These are phyloP conservation scores for Curvularia sp. DNA, from an alignment of 2,329 filamentous ascomycete genomes.

Conservation along the genomic window DNA sequence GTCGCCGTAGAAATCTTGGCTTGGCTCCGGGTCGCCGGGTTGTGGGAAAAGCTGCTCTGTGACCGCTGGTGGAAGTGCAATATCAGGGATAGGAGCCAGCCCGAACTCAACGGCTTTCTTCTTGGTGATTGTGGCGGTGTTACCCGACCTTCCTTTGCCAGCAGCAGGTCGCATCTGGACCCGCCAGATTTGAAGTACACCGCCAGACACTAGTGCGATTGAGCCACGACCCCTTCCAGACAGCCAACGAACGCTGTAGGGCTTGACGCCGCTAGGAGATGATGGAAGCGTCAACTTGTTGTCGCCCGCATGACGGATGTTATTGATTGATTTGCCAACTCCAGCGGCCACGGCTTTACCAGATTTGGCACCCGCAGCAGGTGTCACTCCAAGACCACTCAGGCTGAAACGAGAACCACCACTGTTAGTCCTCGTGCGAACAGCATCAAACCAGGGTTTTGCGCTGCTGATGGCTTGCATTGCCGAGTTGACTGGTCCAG, in stretches of 20 bases:
- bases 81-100: conserved; percentile 68
- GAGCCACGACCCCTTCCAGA: conserved; percentile 67
- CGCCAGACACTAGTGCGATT: conserved; percentile 70
- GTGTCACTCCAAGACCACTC: conserved; percentile 50
- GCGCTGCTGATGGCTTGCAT: conserved; percentile 55
- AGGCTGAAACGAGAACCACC: conserved; percentile 46
- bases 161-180: conserved; percentile 59
- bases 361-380: conserved; percentile 64
- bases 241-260: conserved; percentile 70
- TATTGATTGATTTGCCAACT: conserved; percentile 74
- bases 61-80: conserved; percentile 49
- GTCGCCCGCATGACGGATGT: conserved; percentile 75
- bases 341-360: conserved; percentile 75
- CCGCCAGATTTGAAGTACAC: conserved; percentile 70
- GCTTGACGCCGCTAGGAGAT: conserved; percentile 60
- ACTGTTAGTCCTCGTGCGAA: conserved; percentile 45
- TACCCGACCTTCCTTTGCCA: conserved; percentile 49
- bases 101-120: conserved; percentile 71
- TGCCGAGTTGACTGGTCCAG: conserved; percentile 48
- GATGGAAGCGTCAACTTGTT: conserved; percentile 74
- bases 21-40: conserved; percentile 33
- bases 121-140: conserved; percentile 56
- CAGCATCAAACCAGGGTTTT: conserved; percentile 47
- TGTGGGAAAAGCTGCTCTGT: conserved; percentile 40
- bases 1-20: conserved; percentile 41